Evolutionary conservation across 768 basidiomycete species (phyloP), one percentile per base, ranked within the genome.

Genomic region (Auriscalpium vulgare): DNA sequence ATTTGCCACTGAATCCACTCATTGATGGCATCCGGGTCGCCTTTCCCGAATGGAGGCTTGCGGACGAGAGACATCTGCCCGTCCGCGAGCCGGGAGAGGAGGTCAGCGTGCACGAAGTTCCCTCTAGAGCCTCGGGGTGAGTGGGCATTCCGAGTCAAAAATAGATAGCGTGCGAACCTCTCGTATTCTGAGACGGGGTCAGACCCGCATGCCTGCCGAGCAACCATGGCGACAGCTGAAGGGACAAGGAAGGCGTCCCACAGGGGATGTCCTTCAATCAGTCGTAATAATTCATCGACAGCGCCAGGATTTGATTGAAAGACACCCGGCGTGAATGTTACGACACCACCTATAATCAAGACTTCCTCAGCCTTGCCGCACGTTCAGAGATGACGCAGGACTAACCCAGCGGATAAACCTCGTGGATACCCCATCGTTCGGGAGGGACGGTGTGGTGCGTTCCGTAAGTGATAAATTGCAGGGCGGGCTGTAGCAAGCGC

Each of bases 161-260:
- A 19, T 36, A 37, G 47, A 13, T n/a, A 48, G 47, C 8, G 8
- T 14, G 43, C 53, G 17, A 49, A 60, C 59, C 47, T 59, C 53
- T 60, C 59, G 36, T 54, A 59, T 43, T 60, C 59, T 50, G 59
- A 37, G 61, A 61, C 8, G 10, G 60, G 51, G 38, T 61, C 54
- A 37, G 59, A 54, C 10, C 60, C 60, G 40, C 71, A 75, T 40
- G 67, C 67, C 17, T 75, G 40, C 54, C 71, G 76, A 38, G 75
- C 75, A 2, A 77, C 74, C 66, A 82, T 70, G 53, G 84, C 87
- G 34, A 91, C 68, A 16, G 80, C 81, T 53, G 78, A 74, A 8
- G 89, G 87, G 8, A 83, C 64, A 21, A 91, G 71, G 64, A 84
- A 90, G 53, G 81, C 81, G 10, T 71, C 71, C 87, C 88, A 91